Evolutionary conservation across 1,139 yeast species (phyloP).

Genomic region (Geotrichum fermentans): DNA sequence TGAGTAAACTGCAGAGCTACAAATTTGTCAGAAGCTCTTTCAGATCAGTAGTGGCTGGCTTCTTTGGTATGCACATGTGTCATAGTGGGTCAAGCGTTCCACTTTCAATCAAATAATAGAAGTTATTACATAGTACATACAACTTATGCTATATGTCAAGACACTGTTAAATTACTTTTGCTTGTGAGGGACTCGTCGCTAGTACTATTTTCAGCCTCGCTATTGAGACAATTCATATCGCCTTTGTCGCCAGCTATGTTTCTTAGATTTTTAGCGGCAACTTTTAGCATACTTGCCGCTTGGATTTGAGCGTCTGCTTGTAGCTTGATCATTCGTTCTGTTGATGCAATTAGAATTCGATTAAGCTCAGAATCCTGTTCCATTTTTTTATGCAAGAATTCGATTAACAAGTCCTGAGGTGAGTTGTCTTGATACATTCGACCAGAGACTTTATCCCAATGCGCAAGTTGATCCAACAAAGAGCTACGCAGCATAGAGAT

Average conservation of each 20-base stretch:
- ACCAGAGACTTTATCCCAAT: constrained; percentile 11
- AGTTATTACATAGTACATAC: no score
- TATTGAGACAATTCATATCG: neutral
- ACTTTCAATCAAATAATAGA: no score
- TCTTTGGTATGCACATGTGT: no score
- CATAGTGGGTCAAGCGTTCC: no score
- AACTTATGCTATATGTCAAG: no score
- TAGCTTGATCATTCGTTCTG: constrained; percentile 13
- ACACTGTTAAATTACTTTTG: no score
- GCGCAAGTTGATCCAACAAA: constrained; percentile 13
- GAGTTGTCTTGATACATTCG: constrained; percentile 15
- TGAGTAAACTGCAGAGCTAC: no score
- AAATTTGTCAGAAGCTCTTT: no score
- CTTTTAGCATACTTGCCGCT: constrained; percentile 11
- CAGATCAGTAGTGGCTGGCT: no score
- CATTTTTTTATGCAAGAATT: constrained; percentile 16
- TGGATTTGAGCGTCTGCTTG: constrained; percentile 18
- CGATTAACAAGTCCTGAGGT: constrained; percentile 17
- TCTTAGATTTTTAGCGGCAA: neutral
- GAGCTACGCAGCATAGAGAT: constrained; percentile 4
- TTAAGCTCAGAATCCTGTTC: constrained; percentile 17
- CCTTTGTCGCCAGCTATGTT: neutral
- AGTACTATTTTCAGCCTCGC: neutral
- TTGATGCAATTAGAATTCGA: constrained; percentile 13
- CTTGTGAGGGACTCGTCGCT: no score